Evolutionary conservation across 169 alveolate genomes (phyloP), one percentile per base, ranked within the genome.

Genomic region (Plasmodium knowlesi): DNA sequence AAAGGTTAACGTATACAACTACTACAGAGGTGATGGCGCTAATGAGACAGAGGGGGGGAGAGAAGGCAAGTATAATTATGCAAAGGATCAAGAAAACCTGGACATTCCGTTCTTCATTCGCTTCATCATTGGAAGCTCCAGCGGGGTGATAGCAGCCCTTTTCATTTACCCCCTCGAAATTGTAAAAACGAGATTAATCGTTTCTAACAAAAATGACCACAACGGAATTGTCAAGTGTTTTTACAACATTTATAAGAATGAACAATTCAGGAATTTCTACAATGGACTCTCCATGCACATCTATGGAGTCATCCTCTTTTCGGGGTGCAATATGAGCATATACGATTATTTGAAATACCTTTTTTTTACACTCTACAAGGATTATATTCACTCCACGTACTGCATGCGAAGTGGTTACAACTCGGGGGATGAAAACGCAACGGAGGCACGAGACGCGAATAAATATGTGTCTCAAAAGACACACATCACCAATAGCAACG

Each of bases 241-340:
- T 32, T 86, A 86, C 71, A 78, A 86, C 70, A 86, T 86, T 39
- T 86, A 86, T 53, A 86, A 74, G 54, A 54, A 86, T 28, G 93
- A 86, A 54, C 32, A 70, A 1, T 76, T 39, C 9, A 86, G 93
- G 43, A 74, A 86, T 50, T 86, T 86, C 37, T 86, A 86, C 41
- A 86, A 86, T 34, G 93, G 93, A 10, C 46, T 86, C 10, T 86
- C 76, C 16, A 86, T 86, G 93, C 93, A 86, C 41, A 34, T 86
- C 9, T 86, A 86, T 54, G 93, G 93, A 9, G 93, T 86, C 39
- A 43, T 86, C 5, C 54, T 86, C 3, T 86, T 86, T 50, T 86
- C 93, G 32, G 93, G 93, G 28, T 86, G 93, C 57, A 86, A 86
- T 5, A 86, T 86, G 93, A 86, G 93, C 80, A 86, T 86, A 32